These are phyloP conservation scores for Lachnum nothofagi DNA, from an alignment of 2,329 filamentous ascomycete genomes.

Conservation along the genomic window DNA sequence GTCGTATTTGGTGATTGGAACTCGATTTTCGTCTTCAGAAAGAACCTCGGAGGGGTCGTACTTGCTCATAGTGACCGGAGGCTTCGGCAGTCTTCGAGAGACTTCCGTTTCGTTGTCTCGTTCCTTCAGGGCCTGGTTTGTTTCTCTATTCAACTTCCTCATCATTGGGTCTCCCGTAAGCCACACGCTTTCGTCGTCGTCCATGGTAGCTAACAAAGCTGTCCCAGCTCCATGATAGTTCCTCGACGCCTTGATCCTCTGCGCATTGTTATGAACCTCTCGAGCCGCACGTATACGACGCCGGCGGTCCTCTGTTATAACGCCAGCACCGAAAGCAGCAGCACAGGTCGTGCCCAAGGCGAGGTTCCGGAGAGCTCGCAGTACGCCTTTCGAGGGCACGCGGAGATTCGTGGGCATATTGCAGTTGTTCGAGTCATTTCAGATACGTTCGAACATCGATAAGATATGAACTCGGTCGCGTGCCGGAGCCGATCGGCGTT, in stretches of 20 bases:
- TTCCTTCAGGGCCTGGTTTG: slow-evolving; percentile 2
- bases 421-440: slow-evolving; percentile 20
- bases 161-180: slow-evolving; percentile 14
- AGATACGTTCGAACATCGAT: slow-evolving; percentile 4
- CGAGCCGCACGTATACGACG: slow-evolving; percentile 48
- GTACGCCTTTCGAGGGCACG: slow-evolving; percentile 50
- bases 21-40: not conserved
- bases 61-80: not conserved
- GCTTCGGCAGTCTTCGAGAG: not conserved
- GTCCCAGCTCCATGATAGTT: slow-evolving; percentile 35
- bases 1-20: not conserved
- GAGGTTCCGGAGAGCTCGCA: slow-evolving; percentile 51
- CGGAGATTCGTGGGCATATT: slow-evolving; percentile 38
- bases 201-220: slow-evolving; percentile 19
- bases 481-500: not conserved
- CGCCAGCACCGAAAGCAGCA: slow-evolving; percentile 37
- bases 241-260: slow-evolving; percentile 43
- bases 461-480: not conserved
- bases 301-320: slow-evolving; percentile 53
- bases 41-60: not conserved
- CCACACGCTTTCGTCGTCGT: slow-evolving; percentile 24
- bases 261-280: slow-evolving; percentile 48
- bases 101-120: not conserved
- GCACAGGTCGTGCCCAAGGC: slow-evolving; percentile 55
- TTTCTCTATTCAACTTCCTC: slow-evolving; percentile 10